phyloP scores from a whole-genome alignment of 441 rosid species.

The Daphne laureola region DNA sequence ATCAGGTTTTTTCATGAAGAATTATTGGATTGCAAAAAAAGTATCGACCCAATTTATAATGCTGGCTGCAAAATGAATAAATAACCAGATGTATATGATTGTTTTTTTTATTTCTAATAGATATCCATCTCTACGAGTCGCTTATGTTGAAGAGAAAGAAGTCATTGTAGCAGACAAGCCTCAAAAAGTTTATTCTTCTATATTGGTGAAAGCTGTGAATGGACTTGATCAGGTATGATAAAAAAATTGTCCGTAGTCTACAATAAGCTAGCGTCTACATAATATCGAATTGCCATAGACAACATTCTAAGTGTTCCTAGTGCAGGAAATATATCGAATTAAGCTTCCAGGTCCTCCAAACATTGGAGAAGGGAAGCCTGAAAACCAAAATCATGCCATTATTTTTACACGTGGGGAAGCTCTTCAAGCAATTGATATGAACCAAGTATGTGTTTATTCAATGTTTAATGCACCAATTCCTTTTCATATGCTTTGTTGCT shows the following conservation, averaged over 20 bases:
- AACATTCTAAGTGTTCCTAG: not conserved
- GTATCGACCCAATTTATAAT: not conserved
- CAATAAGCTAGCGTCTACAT: too few relatives aligned
- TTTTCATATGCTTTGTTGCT: slow-evolving; percentile 5
- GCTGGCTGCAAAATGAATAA: slow-evolving; percentile 13
- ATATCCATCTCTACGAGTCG: slow-evolving; percentile 91
- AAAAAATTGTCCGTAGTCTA: too few relatives aligned
- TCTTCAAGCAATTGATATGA: slow-evolving; percentile 96
- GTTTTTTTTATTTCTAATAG: slow-evolving; percentile 39
- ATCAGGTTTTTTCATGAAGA: slow-evolving; percentile 40
- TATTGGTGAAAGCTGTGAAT: slow-evolving; percentile 80
- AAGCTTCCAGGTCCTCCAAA: slow-evolving; percentile 96
- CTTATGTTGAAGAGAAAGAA: slow-evolving; percentile 97
- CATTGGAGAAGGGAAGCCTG: slow-evolving; percentile 99
- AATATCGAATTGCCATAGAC: too few relatives aligned
- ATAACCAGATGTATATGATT: slow-evolving; percentile 15
- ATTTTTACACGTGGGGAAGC: slow-evolving; percentile 97
- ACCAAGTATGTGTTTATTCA: slow-evolving; percentile 54
- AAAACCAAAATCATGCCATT: slow-evolving; percentile 95
- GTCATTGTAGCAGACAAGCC: slow-evolving; percentile 34
- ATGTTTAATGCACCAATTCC: slow-evolving; percentile 8
- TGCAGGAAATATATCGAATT: slow-evolving; percentile 81
- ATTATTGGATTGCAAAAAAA: not conserved
- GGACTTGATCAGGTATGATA: slow-evolving; percentile 66
- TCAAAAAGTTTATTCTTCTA: slow-evolving; percentile 65